phyloP scores from a whole-genome alignment of 495 filamentous ascomycete genomes.

The Penicillium tannophilum region DNA sequence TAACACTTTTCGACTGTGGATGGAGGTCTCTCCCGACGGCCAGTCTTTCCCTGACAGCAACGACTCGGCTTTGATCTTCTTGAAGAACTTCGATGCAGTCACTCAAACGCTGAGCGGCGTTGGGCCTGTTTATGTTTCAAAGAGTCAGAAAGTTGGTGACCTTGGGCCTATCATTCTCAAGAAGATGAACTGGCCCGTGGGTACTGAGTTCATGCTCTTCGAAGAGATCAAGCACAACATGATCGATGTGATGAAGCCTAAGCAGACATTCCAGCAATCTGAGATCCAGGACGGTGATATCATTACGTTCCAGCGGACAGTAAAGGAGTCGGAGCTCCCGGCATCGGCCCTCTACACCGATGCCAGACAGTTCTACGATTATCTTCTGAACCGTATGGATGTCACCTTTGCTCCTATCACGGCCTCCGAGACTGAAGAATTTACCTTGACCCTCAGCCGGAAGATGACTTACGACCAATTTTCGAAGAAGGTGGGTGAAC shows the following conservation, averaged over 20 bases:
- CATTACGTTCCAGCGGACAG: constrained; percentile 80
- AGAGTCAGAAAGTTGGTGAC: constrained; percentile 83
- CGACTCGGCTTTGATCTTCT: constrained; percentile 76
- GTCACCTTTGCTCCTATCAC: constrained; percentile 55
- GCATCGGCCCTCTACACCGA: constrained; percentile 56
- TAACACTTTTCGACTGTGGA: constrained; percentile 79
- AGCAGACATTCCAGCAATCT: constrained; percentile 80
- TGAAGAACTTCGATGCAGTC: constrained; percentile 87
- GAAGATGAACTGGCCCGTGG: constrained; percentile 82
- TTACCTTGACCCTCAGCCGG: constrained; percentile 74
- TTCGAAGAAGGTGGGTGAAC: constrained; percentile 80
- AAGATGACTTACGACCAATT: constrained; percentile 92
- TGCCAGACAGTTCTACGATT: constrained; percentile 87
- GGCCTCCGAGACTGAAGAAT: constrained; percentile 52
- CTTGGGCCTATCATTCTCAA: constrained; percentile 77
- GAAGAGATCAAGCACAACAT: constrained; percentile 98
- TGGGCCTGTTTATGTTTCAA: constrained; percentile 82
- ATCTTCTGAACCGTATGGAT: constrained; percentile 78
- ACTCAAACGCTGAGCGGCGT: constrained; percentile 73
- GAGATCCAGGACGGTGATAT: constrained; percentile 98
- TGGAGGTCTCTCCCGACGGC: constrained; percentile 69
- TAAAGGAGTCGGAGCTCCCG: constrained; percentile 62
- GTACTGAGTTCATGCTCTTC: constrained; percentile 67
- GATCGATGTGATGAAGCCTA: constrained; percentile 93
- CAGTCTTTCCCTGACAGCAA: constrained; percentile 62